A percentile compares a stretch with the other conserved stretches of the same genome.
Conservation (phyloP, 2,329 filamentous ascomycete species). For the Cryphonectria carpinicola region DNA sequence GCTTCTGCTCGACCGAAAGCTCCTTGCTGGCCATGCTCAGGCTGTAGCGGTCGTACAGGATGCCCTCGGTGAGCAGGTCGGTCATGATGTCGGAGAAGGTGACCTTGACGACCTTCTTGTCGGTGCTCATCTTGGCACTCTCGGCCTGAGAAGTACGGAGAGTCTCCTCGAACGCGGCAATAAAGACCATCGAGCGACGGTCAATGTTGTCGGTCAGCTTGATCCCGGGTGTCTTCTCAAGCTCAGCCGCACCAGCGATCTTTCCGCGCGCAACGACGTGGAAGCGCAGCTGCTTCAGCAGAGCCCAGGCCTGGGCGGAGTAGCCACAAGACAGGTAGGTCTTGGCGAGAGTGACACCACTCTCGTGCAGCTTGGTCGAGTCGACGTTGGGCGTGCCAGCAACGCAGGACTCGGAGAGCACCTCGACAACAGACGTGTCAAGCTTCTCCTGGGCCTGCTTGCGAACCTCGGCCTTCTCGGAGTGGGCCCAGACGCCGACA, state of each 20-base stretch:
- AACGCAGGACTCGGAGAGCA: slow-evolving; percentile 27
- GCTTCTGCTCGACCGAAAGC: slow-evolving; percentile 27
- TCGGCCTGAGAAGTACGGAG: slow-evolving; percentile 24
- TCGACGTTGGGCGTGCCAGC: slow-evolving; percentile 26
- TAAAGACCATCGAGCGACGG: slow-evolving; percentile 30
- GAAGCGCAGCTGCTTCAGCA: slow-evolving; percentile 30
- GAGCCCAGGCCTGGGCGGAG: slow-evolving; percentile 26
- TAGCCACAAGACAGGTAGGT: slow-evolving; percentile 27
- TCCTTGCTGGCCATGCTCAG: slow-evolving; percentile 27
- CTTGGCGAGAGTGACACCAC: slow-evolving; percentile 27
- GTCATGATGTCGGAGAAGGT: slow-evolving; percentile 31
- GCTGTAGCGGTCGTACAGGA: slow-evolving; percentile 30
- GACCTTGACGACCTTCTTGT: slow-evolving; percentile 26
- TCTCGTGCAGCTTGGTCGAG: slow-evolving; percentile 29
- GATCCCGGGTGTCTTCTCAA: slow-evolving; percentile 25
- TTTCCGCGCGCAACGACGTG: slow-evolving; percentile 29
- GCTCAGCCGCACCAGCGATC: slow-evolving; percentile 23
- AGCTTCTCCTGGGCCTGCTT: slow-evolving; percentile 30
- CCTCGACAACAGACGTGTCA: slow-evolving; percentile 28
- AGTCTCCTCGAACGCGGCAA: slow-evolving; percentile 29
- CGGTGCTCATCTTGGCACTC: slow-evolving; percentile 17
- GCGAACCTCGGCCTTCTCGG: slow-evolving; percentile 28
- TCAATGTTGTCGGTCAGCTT: slow-evolving; percentile 28
- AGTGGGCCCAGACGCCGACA: slow-evolving; percentile 28
- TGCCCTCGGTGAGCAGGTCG: slow-evolving; percentile 28